Conservation (phyloP, 352 stramenopile species). For the Albugo laibachii region DNA sequence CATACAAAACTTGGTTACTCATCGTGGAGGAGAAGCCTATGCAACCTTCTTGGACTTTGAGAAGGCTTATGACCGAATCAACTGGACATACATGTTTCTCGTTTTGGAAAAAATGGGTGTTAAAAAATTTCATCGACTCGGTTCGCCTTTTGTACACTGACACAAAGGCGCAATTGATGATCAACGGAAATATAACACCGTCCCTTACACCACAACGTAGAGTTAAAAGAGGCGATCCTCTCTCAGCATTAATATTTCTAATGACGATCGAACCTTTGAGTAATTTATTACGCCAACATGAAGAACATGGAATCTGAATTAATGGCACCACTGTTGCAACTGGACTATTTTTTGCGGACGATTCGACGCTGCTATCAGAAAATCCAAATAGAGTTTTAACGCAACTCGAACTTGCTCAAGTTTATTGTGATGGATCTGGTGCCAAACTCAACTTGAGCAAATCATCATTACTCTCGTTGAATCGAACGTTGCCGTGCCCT, state of each 20-base stretch:
- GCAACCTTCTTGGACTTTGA: not conserved
- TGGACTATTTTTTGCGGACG: constrained; percentile 2
- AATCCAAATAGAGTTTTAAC: no score
- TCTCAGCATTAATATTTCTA: not conserved
- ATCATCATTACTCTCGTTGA: no score
- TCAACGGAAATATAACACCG: not conserved
- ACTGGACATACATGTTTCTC: not conserved
- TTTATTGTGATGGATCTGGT: no score
- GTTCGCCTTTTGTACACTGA: constrained; percentile 1
- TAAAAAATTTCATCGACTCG: not conserved
- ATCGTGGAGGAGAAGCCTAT: not conserved
- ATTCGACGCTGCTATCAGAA: no score
- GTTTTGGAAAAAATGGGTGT: not conserved
- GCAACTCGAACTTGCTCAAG: no score
- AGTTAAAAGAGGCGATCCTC: not conserved
- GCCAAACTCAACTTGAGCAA: no score
- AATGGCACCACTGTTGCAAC: not conserved
- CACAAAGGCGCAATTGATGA: not conserved
- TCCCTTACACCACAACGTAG: not conserved
- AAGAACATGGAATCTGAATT: not conserved
- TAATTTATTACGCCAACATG: not conserved
- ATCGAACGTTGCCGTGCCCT: no score
- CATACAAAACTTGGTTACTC: not conserved
- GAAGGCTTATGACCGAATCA: not conserved
- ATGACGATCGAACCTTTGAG: not conserved